A percentile compares a stretch with the other conserved stretches of the same genome.
Evolutionary conservation across 306 rosid species (phyloP).

Genomic region (Ormosia emarginata): DNA sequence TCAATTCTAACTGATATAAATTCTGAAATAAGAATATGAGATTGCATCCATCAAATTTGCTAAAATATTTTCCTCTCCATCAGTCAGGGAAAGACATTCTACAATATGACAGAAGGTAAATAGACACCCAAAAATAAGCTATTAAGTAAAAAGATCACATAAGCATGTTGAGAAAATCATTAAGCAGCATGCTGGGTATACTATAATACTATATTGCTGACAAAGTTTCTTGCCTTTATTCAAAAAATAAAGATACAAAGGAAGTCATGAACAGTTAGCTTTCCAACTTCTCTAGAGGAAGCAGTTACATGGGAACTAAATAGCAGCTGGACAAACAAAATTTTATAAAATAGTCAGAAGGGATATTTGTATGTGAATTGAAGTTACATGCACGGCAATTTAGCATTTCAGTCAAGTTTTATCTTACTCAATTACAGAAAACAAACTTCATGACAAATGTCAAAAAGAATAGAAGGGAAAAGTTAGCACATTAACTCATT

Average conservation of each 20-base stretch:
- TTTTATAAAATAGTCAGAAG: slow-evolving; percentile 10
- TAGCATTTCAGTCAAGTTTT: slow-evolving; percentile 10
- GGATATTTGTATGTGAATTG: slow-evolving; percentile 23
- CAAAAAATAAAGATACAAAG: not conserved
- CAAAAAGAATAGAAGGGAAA: slow-evolving; percentile 19
- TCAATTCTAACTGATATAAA: not conserved
- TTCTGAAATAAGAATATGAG: not conserved
- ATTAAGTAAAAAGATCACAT: not conserved
- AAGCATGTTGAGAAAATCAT: not conserved
- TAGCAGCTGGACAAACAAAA: slow-evolving; percentile 28
- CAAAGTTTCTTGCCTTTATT: not conserved
- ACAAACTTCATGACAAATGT: slow-evolving; percentile 22
- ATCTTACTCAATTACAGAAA: slow-evolving; percentile 23
- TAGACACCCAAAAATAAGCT: not conserved
- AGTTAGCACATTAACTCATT: slow-evolving; percentile 41
- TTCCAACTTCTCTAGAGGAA: slow-evolving; percentile 6
- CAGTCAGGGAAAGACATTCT: not conserved
- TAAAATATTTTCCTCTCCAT: not conserved
- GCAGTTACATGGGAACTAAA: slow-evolving; percentile 3
- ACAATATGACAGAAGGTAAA: not conserved
- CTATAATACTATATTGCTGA: not conserved
- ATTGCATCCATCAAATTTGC: not conserved
- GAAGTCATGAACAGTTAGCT: slow-evolving; percentile 17
- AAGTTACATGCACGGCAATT: slow-evolving; percentile 28
- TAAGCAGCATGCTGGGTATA: not conserved